Evolutionary conservation across 495 filamentous ascomycete genomes (phyloP).

Genomic region (Aspergillus campestris): DNA sequence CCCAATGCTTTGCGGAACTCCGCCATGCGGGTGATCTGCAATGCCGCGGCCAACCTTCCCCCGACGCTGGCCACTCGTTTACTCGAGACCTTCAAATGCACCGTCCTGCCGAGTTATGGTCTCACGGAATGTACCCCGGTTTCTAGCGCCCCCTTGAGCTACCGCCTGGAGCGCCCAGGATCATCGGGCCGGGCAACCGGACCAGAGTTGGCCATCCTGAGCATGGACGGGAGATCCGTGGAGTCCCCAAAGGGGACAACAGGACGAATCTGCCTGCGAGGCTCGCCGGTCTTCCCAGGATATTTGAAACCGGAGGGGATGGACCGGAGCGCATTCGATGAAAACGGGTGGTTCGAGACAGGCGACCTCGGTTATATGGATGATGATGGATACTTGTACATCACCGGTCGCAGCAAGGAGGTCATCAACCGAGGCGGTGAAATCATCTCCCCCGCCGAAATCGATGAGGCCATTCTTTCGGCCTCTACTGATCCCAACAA

Average conservation of each 20-base stretch:
- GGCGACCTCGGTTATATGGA: slow-evolving; percentile 43
- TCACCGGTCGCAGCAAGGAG: slow-evolving; percentile 70
- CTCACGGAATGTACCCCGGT: slow-evolving; percentile 46
- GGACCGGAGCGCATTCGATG: slow-evolving; percentile 29
- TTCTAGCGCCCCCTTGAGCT: slow-evolving; percentile 26
- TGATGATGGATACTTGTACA: slow-evolving; percentile 53
- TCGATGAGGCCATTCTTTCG: slow-evolving; percentile 64
- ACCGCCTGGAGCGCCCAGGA: slow-evolving; percentile 31
- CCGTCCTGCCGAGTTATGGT: slow-evolving; percentile 37
- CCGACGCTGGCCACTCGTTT: slow-evolving; percentile 30
- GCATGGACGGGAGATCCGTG: slow-evolving; percentile 12
- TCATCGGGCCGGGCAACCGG: slow-evolving; percentile 36
- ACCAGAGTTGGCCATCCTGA: slow-evolving; percentile 29
- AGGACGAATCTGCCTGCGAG: slow-evolving; percentile 36
- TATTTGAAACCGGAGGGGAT: slow-evolving; percentile 28
- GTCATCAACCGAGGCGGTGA: slow-evolving; percentile 73
- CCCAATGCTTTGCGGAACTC: slow-evolving; percentile 24
- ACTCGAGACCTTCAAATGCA: slow-evolving; percentile 27
- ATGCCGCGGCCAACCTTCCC: slow-evolving; percentile 36
- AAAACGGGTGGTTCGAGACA: slow-evolving; percentile 38
- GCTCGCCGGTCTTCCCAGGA: slow-evolving; percentile 33
- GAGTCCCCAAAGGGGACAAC: slow-evolving; percentile 10
- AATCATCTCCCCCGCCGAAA: slow-evolving; percentile 72
- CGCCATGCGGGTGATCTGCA: slow-evolving; percentile 33
- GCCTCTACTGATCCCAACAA: slow-evolving; percentile 20